phyloP scores from a whole-genome alignment of 345 rosid species.

The Citrus inodora region DNA sequence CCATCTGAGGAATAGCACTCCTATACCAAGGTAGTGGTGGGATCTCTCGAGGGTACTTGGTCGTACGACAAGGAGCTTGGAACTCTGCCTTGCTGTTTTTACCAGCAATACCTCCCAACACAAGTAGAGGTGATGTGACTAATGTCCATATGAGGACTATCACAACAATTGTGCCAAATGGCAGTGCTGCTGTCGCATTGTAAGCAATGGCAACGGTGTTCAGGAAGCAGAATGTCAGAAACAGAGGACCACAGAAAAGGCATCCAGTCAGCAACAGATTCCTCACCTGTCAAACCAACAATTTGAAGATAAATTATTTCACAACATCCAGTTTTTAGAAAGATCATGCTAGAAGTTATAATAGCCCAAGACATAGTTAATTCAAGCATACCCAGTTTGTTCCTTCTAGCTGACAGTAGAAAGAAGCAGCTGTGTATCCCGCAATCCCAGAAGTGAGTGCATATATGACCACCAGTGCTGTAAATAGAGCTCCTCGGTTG shows the following conservation, averaged over 20 bases:
- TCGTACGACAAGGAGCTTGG: conserved; percentile 87
- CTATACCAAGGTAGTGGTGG: conserved; percentile 85
- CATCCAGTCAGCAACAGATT: conserved; percentile 76
- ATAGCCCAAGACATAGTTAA: background rate
- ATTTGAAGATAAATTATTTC: background rate
- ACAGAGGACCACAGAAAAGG: conserved; percentile 85
- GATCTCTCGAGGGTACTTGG: conserved; percentile 82
- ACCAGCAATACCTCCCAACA: conserved; percentile 92
- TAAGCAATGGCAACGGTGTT: conserved; percentile 84
- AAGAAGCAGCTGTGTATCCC: conserved; percentile 76
- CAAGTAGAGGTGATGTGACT: conserved; percentile 81
- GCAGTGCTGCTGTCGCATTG: conserved; percentile 83
- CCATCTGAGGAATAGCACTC: conserved; percentile 85
- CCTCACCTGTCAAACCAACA: conserved; percentile 54
- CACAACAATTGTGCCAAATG: conserved; percentile 84
- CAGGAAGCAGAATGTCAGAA: conserved; percentile 85
- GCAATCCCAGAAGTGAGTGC: conserved; percentile 93
- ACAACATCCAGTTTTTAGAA: background rate
- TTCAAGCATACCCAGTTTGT: conserved; percentile 61
- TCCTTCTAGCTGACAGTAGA: conserved; percentile 93
- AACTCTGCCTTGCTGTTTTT: conserved; percentile 89
- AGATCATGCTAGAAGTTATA: background rate
- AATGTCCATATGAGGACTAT: conserved; percentile 82
- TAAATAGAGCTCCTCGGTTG: conserved; percentile 88
- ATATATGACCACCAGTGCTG: conserved; percentile 81